Evolutionary conservation across 164 flowering plant genomes (phyloP).

Genomic region (Saururus chinensis): DNA sequence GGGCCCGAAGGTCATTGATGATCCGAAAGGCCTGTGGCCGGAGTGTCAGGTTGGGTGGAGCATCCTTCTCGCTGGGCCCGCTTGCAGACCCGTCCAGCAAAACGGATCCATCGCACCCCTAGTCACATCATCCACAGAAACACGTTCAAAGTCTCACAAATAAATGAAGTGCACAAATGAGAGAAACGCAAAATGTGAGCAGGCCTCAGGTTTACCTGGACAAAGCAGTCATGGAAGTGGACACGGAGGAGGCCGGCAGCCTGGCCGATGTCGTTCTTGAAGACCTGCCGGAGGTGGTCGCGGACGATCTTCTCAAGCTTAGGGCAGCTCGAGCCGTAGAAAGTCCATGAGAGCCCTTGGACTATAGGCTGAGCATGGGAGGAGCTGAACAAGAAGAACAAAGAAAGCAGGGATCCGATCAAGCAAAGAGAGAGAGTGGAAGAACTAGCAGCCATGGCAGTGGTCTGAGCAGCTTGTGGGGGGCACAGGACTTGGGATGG

Average conservation of each 20-base stretch:
- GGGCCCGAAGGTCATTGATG: slow-evolving; percentile 20
- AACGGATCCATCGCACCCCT: slow-evolving; percentile 55
- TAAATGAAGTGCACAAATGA: no score
- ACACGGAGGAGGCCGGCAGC: slow-evolving; percentile 70
- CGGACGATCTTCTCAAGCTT: slow-evolving; percentile 37
- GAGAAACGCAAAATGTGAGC: neutral
- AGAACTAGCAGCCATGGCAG: neutral
- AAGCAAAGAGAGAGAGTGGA: neutral
- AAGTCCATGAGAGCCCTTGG: slow-evolving; percentile 46
- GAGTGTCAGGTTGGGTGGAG: slow-evolving; percentile 34
- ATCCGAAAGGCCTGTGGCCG: slow-evolving; percentile 27
- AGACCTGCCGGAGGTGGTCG: slow-evolving; percentile 27
- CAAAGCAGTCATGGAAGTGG: slow-evolving; percentile 75
- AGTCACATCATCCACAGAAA: no score
- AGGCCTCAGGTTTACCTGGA: slow-evolving; percentile 43
- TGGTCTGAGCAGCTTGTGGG: neutral
- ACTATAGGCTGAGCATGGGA: slow-evolving; percentile 23
- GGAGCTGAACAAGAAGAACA: neutral
- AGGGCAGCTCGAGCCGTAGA: slow-evolving; percentile 39
- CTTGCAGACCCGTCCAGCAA: slow-evolving; percentile 42
- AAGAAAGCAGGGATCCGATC: neutral
- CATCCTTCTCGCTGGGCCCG: slow-evolving; percentile 37
- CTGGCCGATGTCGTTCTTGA: slow-evolving; percentile 38
- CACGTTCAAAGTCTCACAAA: no score
- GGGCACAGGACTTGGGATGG: neutral